Evolutionary conservation across 225 moss, liverwort and hornwort species (phyloP).

Genomic region (Bryum argenteum): DNA sequence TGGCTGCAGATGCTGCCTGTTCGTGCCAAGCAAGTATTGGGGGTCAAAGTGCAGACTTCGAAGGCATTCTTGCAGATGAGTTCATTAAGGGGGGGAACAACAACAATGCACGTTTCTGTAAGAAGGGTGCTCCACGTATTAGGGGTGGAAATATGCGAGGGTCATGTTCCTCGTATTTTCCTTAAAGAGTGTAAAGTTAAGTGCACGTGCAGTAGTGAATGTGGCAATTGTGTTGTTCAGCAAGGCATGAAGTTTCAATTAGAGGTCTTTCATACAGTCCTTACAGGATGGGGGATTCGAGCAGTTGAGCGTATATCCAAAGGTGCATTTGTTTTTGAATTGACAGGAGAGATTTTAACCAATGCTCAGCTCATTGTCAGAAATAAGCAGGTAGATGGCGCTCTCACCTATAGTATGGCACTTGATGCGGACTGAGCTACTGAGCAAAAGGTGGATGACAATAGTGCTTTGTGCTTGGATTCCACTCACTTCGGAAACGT

Average conservation of each 20-base stretch:
- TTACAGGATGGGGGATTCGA: background rate
- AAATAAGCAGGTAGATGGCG: background rate
- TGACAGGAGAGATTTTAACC: background rate
- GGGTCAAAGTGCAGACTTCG: too few species aligned
- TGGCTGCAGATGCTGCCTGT: too few species aligned
- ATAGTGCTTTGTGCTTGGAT: background rate
- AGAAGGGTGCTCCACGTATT: too few species aligned
- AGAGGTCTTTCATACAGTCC: background rate
- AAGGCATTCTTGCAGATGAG: too few species aligned
- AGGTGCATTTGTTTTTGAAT: background rate
- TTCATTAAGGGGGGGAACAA: too few species aligned
- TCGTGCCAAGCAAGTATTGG: too few species aligned
- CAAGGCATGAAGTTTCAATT: background rate
- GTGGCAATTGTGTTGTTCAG: background rate
- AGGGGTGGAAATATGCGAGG: background rate
- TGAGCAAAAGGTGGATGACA: background rate
- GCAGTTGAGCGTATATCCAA: background rate
- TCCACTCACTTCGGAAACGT: background rate
- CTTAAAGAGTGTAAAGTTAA: too few species aligned
- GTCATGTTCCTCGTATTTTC: background rate
- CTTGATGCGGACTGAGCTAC: background rate
- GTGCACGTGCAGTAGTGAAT: background rate
- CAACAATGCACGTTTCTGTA: too few species aligned
- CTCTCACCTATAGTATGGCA: background rate
- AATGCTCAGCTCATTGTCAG: background rate